Conservation (phyloP, 2,329 filamentous ascomycete genomes). For the Calonectria henricotiae region DNA sequence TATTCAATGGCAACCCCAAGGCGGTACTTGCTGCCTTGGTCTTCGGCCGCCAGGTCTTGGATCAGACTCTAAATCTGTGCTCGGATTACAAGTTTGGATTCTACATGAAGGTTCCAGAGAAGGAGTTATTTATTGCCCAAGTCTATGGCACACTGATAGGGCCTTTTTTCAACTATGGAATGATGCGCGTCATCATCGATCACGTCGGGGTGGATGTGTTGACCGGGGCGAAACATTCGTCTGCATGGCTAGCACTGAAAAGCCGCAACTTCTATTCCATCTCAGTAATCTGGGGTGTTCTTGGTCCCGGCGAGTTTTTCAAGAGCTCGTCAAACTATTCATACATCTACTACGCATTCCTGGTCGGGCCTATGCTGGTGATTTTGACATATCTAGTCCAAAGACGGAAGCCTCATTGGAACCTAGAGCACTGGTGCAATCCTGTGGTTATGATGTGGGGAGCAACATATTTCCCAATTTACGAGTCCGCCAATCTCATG, state of each 20-base stretch:
- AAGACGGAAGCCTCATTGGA: conserved; percentile 1
- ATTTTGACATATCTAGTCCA: background rate
- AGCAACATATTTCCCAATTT: conserved; percentile 12
- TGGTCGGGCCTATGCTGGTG: background rate
- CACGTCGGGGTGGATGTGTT: conserved; percentile 1
- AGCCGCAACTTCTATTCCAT: conserved; percentile 20
- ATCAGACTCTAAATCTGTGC: conserved; percentile 3
- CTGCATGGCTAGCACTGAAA: conserved; percentile 5
- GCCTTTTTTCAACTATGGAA: conserved; percentile 3
- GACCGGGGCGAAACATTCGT: background rate
- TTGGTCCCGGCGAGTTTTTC: conserved; percentile 10
- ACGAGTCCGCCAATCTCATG: conserved; percentile 2
- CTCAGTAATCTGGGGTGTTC: conserved; percentile 4
- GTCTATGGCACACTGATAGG: background rate
- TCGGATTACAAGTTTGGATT: conserved; percentile 15
- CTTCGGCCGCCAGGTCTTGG: conserved; percentile 13
- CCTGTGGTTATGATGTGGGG: conserved; percentile 18
- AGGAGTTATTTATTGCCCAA: conserved; percentile 12
- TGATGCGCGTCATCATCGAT: conserved; percentile 11
- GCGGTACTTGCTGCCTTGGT: conserved; percentile 3
- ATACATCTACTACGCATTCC: conserved; percentile 16
- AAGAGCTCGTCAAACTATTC: conserved; percentile 16
- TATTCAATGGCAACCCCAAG: conserved; percentile 3
- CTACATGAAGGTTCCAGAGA: conserved; percentile 8
- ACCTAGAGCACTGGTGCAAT: conserved; percentile 7